phyloP scores from a whole-genome alignment of 2,329 filamentous ascomycete species.

The Bimuria novae-zelandiae region DNA sequence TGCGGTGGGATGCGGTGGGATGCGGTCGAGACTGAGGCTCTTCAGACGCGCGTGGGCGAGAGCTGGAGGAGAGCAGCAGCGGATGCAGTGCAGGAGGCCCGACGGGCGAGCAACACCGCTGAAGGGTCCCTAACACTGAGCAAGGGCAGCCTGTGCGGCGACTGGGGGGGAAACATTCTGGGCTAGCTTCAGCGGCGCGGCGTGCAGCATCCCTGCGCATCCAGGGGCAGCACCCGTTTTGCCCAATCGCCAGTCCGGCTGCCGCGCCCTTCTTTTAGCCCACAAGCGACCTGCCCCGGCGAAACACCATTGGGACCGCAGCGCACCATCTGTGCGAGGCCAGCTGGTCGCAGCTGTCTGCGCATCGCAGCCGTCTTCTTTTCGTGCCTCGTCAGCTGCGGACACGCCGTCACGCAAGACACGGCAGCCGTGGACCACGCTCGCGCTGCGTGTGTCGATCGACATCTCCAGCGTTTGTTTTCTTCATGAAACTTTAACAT shows the following conservation, averaged over 20 bases:
- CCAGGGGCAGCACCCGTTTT: conserved; percentile 2
- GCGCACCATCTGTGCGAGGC: neutral
- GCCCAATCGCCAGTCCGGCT: conserved; percentile 2
- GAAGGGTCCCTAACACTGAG: conserved; percentile 5
- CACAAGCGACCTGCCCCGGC: neutral
- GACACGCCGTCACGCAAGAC: neutral
- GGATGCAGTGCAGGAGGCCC: conserved; percentile 13
- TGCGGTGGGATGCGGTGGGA: conserved; percentile 25
- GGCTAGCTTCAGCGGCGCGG: neutral
- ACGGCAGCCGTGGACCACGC: neutral
- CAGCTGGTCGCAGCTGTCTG: neutral
- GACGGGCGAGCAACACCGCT: neutral
- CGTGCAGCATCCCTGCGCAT: neutral
- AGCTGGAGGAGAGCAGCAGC: conserved; percentile 28
- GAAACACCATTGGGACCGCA: conserved; percentile 4
- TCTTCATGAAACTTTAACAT: conserved; percentile 17
- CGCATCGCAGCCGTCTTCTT: neutral
- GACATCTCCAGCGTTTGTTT: conserved; percentile 10
- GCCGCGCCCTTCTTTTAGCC: neutral
- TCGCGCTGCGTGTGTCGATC: neutral
- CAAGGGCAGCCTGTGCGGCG: neutral
- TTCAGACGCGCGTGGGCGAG: conserved; percentile 33
- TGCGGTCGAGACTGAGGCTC: conserved; percentile 31
- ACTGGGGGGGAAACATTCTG: conserved; percentile 3
- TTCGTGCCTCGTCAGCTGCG: neutral